Base-by-base conservation (phyloP, 495 filamentous ascomycete genomes). In the Neurospora tetrasperma region DNA sequence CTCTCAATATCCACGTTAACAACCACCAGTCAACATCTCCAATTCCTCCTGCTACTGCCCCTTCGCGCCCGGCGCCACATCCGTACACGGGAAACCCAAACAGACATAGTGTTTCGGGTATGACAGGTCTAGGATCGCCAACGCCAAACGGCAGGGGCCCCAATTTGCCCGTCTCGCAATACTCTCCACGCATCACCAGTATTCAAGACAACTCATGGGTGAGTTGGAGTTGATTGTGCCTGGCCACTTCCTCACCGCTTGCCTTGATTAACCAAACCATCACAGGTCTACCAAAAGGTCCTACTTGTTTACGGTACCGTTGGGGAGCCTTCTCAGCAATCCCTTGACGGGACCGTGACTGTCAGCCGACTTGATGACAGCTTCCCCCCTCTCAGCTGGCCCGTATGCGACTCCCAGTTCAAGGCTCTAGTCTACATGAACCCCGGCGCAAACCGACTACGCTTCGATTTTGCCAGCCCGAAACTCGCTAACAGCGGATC, bases 381-480 rank as follows among this genome's bases (percentile, higher is more conserved):
- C 75, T 96, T 96, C 76, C 94, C 94, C 11, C 84, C 91, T 9
- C 92, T 89, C 16, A 82, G 83, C 48, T 97, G 93, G 93, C 94
- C 93, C 20, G 94, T 97, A 10, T 90, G 86, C 77, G 89, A 92
- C 46, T 96, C 92, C 4, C 89, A 92, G 79, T 98, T 97, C 84
- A 98, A 97, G 83, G 91, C 91, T 9, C 85, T 97, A 42, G 86
- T 97, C 12, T 92, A 97, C 79, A 86, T 98, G n/a, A 86, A 89
- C 73, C 93, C 94, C 0, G 94, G 94, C 31, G 91, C 92, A 62
- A 98, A 98, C 82, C 89, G 88, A 71, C 75, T 98, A 40, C 89
- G 93, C 8, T 90, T 97, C 74, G 94, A 97, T 76, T 98, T 96
- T 76, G 86, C 86, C 27, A 94, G 91, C 5, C 90, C 94, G 18